Conservation (phyloP, 768 basidiomycete genomes). For the Tylopilus sp. region DNA sequence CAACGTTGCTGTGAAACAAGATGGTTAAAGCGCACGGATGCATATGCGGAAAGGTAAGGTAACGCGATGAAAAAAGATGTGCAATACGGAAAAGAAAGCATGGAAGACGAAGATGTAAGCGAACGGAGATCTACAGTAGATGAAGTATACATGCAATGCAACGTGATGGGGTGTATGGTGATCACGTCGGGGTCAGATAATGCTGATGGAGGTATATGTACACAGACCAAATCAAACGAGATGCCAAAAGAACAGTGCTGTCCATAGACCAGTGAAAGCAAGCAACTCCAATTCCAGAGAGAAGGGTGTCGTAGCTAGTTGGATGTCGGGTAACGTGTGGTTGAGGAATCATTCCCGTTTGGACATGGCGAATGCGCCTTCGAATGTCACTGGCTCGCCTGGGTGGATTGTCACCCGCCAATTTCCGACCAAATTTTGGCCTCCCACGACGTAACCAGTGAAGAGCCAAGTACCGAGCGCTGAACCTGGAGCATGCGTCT, state of each 20-base stretch:
- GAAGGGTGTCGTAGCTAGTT: background rate
- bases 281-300: background rate
- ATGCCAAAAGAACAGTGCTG: conserved; percentile 3
- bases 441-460: conserved; percentile 68
- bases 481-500: conserved; percentile 5
- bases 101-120: conserved; percentile 10
- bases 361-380: conserved; percentile 64
- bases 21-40: background rate
- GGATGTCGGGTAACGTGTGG: background rate
- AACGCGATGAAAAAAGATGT: background rate
- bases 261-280: conserved; percentile 4
- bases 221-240: conserved; percentile 6
- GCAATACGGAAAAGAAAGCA: background rate
- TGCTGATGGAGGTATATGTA: conserved; percentile 6
- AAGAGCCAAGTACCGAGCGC: conserved; percentile 42
- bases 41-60: background rate
- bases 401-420: conserved; percentile 48
- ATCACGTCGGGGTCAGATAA: background rate
- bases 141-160: conserved; percentile 12
- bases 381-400: conserved; percentile 45
- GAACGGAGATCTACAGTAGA: conserved; percentile 18
- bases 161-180: background rate
- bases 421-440: conserved; percentile 64
- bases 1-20: background rate
- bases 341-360: conserved; percentile 32